Evolutionary conservation across 768 basidiomycete genomes (phyloP).

Genomic region (Baorangia bicolor): DNA sequence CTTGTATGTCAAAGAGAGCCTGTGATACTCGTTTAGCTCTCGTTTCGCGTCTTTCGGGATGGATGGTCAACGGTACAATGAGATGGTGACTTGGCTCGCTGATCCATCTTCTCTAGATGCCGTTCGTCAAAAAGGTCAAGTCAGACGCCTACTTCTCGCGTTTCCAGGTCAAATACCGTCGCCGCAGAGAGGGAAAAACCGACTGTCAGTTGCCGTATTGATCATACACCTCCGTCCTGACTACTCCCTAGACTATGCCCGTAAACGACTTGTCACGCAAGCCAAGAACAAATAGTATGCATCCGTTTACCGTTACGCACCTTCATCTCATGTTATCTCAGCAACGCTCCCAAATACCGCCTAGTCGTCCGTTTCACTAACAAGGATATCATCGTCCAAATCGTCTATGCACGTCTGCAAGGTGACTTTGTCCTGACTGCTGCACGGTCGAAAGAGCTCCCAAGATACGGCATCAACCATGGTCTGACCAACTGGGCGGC

Average conservation of each 20-base stretch:
- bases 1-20: background rate
- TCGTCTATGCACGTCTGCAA: constrained; percentile 95
- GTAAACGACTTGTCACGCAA: constrained; percentile 95
- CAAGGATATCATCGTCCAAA: constrained; percentile 91
- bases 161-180: constrained; percentile 98
- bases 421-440: constrained; percentile 92
- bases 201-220: constrained; percentile 65
- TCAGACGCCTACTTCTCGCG: constrained; percentile 97
- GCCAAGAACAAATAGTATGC: constrained; percentile 99
- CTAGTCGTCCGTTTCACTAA: constrained; percentile 99
- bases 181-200: constrained; percentile 97
- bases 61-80: constrained; percentile 28
- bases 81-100: constrained; percentile 30
- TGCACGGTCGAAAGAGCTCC: constrained; percentile 89
- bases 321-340: constrained; percentile 27
- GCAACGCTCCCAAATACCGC: constrained; percentile 97
- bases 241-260: constrained; percentile 79
- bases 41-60: constrained; percentile 16
- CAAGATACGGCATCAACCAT: constrained; percentile 94
- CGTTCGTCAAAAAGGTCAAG: constrained; percentile 97
- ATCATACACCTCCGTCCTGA: constrained; percentile 5
- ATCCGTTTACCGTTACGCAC: background rate
- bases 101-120: constrained; percentile 55
- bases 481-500: constrained; percentile 99
- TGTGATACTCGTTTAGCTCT: background rate